phyloP scores from a whole-genome alignment of 1,284 basidiomycete species.

The Tilletia walkeri region DNA sequence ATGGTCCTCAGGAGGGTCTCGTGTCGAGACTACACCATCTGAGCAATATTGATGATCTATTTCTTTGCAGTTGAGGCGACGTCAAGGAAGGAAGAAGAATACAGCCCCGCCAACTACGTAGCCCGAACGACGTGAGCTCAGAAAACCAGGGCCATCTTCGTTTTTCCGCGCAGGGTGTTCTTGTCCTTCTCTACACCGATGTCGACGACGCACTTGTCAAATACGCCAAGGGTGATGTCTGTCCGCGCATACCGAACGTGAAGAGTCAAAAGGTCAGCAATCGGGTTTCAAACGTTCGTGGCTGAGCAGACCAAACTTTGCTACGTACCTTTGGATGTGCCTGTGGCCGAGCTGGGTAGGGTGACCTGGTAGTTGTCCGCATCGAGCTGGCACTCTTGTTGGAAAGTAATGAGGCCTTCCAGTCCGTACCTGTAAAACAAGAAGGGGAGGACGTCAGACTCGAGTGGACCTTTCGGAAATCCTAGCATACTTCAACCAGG shows the following conservation, averaged over 20 bases:
- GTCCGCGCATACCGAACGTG: neutral
- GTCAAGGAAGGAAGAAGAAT: too few species aligned
- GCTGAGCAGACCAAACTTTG: too few species aligned
- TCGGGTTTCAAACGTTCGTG: too few species aligned
- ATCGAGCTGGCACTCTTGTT: slow-evolving; percentile 81
- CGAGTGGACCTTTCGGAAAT: neutral
- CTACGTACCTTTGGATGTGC: slow-evolving; percentile 55
- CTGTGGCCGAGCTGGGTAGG: slow-evolving; percentile 61
- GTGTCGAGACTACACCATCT: too few species aligned
- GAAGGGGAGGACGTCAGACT: slow-evolving; percentile 19
- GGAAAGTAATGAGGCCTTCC: slow-evolving; percentile 90
- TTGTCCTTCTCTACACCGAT: slow-evolving; percentile 91
- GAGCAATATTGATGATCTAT: neutral
- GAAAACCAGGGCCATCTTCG: slow-evolving; percentile 78
- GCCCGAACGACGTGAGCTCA: neutral
- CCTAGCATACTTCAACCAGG: slow-evolving; percentile 28
- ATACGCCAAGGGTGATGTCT: slow-evolving; percentile 61
- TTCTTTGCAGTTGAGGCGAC: too few species aligned
- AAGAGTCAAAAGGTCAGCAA: neutral
- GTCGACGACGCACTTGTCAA: slow-evolving; percentile 85
- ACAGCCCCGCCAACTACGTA: too few species aligned
- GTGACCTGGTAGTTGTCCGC: slow-evolving; percentile 84
- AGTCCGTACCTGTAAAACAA: slow-evolving; percentile 71
- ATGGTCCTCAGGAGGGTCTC: too few species aligned
- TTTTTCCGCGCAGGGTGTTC: slow-evolving; percentile 87